These are phyloP conservation scores for Collybiopsis confluens DNA, from an alignment of 768 basidiomycete species.

Conservation along the genomic window DNA sequence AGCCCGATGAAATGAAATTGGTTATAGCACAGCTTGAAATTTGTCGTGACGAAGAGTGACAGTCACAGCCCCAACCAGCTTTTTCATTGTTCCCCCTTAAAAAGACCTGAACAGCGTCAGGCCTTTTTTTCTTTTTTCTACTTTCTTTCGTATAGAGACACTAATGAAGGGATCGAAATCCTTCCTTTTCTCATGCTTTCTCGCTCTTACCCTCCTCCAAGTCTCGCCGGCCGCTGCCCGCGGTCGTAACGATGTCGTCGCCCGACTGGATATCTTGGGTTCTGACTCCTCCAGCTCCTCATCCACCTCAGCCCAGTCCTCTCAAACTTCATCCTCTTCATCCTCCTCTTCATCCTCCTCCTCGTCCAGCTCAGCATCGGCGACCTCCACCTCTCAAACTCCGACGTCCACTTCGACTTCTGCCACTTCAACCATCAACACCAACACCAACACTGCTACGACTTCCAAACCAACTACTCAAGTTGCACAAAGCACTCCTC, in stretches of 20 bases:
- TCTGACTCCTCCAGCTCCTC: not conserved
- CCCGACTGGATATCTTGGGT: not conserved
- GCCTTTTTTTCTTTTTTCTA: not conserved
- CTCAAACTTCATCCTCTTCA: conserved; percentile 2
- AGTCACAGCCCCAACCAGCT: too few relatives aligned
- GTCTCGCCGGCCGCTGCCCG: not conserved
- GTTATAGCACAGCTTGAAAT: too few relatives aligned
- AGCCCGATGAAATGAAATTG: too few relatives aligned
- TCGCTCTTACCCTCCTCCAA: conserved; percentile 7
- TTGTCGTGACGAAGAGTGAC: too few relatives aligned
- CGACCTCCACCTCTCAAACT: conserved; percentile 7
- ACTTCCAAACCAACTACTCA: not conserved
- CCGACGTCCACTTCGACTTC: not conserved
- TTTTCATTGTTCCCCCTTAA: not conserved
- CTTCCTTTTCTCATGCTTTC: conserved; percentile 11
- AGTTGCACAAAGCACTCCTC: conserved; percentile 1
- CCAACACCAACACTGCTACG: not conserved
- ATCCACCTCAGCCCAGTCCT: not conserved
- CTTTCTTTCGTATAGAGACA: not conserved
- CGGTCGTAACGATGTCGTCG: not conserved
- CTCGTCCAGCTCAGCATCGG: not conserved
- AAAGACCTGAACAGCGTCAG: not conserved
- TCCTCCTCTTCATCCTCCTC: conserved; percentile 5
- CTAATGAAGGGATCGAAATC: conserved; percentile 7
- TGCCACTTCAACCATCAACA: not conserved